phyloP scores from a whole-genome alignment of 2,329 filamentous ascomycete genomes.

The Verticillium albo-atrum region DNA sequence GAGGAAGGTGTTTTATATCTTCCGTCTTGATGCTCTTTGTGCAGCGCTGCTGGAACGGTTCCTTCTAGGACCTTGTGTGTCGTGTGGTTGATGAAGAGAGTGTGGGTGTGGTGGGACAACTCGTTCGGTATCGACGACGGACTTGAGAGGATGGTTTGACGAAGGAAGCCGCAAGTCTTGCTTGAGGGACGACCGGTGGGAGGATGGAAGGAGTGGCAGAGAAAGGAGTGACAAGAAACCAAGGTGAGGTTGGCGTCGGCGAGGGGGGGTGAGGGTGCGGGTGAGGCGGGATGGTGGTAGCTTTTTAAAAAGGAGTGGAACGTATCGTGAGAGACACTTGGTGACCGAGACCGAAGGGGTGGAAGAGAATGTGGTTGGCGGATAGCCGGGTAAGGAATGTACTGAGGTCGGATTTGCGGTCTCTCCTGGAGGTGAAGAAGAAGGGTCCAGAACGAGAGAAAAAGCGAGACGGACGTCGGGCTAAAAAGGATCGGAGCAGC shows the following conservation, averaged over 20 bases:
- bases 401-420: conserved; percentile 3
- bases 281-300: conserved; percentile 2
- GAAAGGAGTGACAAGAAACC: conserved; percentile 13
- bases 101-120: not conserved
- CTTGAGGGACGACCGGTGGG: conserved; percentile 1
- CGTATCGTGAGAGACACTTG: conserved; percentile 11
- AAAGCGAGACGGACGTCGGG: conserved; percentile 4
- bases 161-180: conserved; percentile 8
- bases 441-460: conserved; percentile 3
- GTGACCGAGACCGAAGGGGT: conserved; percentile 7
- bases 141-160: not conserved
- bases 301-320: conserved; percentile 13
- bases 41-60: conserved; percentile 3
- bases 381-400: conserved; percentile 1
- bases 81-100: not conserved
- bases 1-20: not conserved
- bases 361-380: conserved; percentile 4
- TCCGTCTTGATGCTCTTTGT: not conserved
- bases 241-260: not conserved
- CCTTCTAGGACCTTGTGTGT: conserved; percentile 2
- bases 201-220: not conserved
- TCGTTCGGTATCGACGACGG: not conserved
- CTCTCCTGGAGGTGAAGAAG: conserved; percentile 5
- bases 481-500: conserved; percentile 1
- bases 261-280: not conserved